These are phyloP conservation scores for Argentina anserina DNA, from an alignment of 306 rosid species.

Conservation along the genomic window DNA sequence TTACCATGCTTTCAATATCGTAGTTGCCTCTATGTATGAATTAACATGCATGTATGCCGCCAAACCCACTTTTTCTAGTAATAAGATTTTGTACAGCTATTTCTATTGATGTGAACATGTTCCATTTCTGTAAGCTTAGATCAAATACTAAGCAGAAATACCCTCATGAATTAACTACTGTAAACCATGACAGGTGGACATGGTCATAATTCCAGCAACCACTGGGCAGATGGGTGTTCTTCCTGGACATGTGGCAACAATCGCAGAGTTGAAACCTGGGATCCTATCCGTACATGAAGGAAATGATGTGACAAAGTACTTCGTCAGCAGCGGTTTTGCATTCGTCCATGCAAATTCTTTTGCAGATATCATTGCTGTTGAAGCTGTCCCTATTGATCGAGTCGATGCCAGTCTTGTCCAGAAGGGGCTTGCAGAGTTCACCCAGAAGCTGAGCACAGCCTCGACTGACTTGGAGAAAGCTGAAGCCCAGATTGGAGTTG, in stretches of 20 bases:
- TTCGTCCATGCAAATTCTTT: slow-evolving; percentile 89
- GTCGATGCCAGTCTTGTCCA: slow-evolving; percentile 75
- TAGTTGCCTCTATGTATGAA: not conserved
- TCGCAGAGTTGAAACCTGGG: slow-evolving; percentile 96
- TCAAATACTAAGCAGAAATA: not conserved
- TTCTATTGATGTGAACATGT: not conserved
- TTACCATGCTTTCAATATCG: not conserved
- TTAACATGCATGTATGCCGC: not conserved
- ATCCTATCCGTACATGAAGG: slow-evolving; percentile 83
- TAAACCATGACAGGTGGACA: slow-evolving; percentile 64
- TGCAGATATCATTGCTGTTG: slow-evolving; percentile 80
- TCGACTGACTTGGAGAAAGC: slow-evolving; percentile 95
- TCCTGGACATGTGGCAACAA: slow-evolving; percentile 97
- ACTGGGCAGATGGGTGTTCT: slow-evolving; percentile 99
- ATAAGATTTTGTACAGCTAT: not conserved
- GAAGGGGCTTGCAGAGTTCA: slow-evolving; percentile 92
- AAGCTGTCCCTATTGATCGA: slow-evolving; percentile 80
- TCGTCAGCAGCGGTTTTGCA: slow-evolving; percentile 89
- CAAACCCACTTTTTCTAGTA: not conserved
- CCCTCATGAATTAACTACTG: not conserved
- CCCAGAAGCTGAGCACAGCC: slow-evolving; percentile 89
- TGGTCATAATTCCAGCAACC: slow-evolving; percentile 92
- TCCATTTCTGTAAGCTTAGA: not conserved
- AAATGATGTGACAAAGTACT: slow-evolving; percentile 65
- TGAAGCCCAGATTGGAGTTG: slow-evolving; percentile 97